Base-by-base conservation (phyloP, 192 early-diverging fungal species). In the Lunasporangiospora selenospora region DNA sequence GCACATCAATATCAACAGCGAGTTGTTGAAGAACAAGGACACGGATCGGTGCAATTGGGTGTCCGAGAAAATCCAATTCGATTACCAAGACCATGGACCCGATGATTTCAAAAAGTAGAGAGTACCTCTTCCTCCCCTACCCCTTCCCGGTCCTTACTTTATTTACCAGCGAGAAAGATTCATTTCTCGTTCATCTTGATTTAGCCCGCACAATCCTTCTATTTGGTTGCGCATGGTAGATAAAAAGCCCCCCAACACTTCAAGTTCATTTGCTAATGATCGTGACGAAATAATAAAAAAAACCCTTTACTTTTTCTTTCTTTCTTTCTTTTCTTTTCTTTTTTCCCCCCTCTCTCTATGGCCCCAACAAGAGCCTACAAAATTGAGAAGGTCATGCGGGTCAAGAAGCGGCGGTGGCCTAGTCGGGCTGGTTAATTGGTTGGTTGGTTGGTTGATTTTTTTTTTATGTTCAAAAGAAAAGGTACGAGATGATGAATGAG, bases 381-480 rank as follows among this genome's bases (percentile, higher is more conserved):
- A n/a, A n/a, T n/a, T n/a, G n/a, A n/a, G n/a, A n/a, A n/a, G n/a
- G n/a, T n/a, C n/a, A n/a, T n/a, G n/a, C n/a, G n/a, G n/a, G n/a
- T n/a, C n/a, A n/a, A n/a, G n/a, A n/a, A n/a, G n/a, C n/a, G n/a
- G n/a, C n/a, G n/a, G n/a, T n/a, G n/a, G n/a, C n/a, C n/a, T n/a
- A n/a, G n/a, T n/a, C n/a, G n/a, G n/a, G n/a, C n/a, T n/a, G n/a
- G n/a, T n/a, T n/a, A n/a, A n/a, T n/a, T n/a, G n/a, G n/a, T n/a
- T n/a, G n/a, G n/a, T n/a, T n/a, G n/a, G n/a, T n/a, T n/a, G n/a
- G n/a, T n/a, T n/a, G n/a, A n/a, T n/a, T n/a, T n/a, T n/a, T n/a
- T n/a, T n/a, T n/a, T n/a, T n/a, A 9, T 43, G 30, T 45, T 23
- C 46, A 71, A 26, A 71, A 71, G 36, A 71, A 71, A 40, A 71